phyloP scores from a whole-genome alignment of 192 early-diverging fungal species.

The Coemansia asiatica region DNA sequence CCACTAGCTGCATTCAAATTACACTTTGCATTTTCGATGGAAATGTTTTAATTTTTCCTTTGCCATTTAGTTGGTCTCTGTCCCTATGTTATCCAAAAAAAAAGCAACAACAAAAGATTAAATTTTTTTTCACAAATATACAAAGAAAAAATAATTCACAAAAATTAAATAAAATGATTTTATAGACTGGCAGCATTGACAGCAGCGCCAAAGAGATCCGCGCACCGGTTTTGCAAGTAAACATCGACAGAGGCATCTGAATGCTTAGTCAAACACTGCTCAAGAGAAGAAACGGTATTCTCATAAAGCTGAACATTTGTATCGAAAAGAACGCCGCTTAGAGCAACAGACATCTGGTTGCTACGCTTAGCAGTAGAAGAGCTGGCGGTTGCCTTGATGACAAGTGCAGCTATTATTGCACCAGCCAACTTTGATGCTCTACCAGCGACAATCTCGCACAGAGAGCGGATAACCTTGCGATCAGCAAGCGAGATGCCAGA shows the following conservation, averaged over 20 bases:
- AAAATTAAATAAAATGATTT: background rate
- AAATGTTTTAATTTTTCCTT: background rate
- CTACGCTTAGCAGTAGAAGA: background rate
- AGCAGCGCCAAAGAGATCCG: conserved; percentile 35
- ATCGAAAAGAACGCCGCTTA: conserved; percentile 35
- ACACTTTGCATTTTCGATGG: background rate
- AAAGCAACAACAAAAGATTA: background rate
- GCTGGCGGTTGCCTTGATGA: conserved; percentile 7
- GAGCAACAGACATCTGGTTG: conserved; percentile 12
- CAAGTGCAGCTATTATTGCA: conserved; percentile 59
- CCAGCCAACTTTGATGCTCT: conserved; percentile 79
- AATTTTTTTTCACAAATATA: background rate
- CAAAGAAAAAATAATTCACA: conserved; percentile 2
- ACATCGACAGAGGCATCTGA: background rate
- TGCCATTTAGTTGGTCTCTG: background rate
- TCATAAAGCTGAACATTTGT: conserved; percentile 15
- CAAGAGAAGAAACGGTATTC: conserved; percentile 17
- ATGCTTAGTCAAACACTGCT: background rate
- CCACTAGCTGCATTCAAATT: background rate
- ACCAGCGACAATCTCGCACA: conserved; percentile 81
- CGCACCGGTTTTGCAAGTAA: conserved; percentile 15
- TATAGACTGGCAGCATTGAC: conserved; percentile 31
- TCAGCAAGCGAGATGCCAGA: conserved; percentile 61
- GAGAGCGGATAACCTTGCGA: conserved; percentile 71
- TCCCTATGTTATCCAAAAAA: background rate